These are phyloP conservation scores for Amanita fuliginea DNA, from an alignment of 768 basidiomycete species.

Conservation along the genomic window DNA sequence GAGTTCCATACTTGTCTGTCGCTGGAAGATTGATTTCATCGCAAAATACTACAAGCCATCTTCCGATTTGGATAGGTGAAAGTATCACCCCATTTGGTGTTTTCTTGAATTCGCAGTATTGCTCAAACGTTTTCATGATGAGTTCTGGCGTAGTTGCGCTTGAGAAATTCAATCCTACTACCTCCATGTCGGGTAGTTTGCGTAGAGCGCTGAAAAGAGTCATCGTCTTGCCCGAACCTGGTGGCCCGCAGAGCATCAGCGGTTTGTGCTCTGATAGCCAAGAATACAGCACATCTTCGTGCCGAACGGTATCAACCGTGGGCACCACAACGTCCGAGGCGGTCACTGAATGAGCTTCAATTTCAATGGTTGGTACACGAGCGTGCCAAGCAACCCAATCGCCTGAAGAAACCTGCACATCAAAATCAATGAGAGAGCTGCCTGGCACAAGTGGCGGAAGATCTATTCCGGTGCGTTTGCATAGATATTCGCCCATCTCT, in stretches of 20 bases:
- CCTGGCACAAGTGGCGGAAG: slow-evolving; percentile 68
- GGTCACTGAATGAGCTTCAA: slow-evolving; percentile 93
- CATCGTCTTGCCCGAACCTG: slow-evolving; percentile 99
- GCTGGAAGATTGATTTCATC: slow-evolving; percentile 99
- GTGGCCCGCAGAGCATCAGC: slow-evolving; percentile 95
- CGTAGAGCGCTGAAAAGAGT: slow-evolving; percentile 95
- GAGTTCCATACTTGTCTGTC: slow-evolving; percentile 95
- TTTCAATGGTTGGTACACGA: slow-evolving; percentile 89
- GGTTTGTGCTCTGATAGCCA: slow-evolving; percentile 99
- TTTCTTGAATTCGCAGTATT: slow-evolving; percentile 98
- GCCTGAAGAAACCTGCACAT: slow-evolving; percentile 76
- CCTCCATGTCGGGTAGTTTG: slow-evolving; percentile 97
- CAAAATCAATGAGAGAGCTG: slow-evolving; percentile 87
- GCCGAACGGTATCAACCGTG: slow-evolving; percentile 95
- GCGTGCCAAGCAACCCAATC: slow-evolving; percentile 92
- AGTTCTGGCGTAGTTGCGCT: slow-evolving; percentile 97
- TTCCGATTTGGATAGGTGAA: slow-evolving; percentile 87
- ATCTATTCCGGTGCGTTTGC: slow-evolving; percentile 81
- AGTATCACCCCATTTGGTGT: slow-evolving; percentile 97
- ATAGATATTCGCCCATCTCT: slow-evolving; percentile 80
- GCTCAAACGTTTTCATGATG: slow-evolving; percentile 98
- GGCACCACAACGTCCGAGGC: slow-evolving; percentile 96
- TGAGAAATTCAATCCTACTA: slow-evolving; percentile 98
- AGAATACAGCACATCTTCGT: slow-evolving; percentile 97
- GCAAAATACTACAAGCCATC: slow-evolving; percentile 99